Evolutionary conservation across 805 yeast genomes (phyloP), one percentile per base, ranked within the genome.

Genomic region (Candida nitratophila): DNA sequence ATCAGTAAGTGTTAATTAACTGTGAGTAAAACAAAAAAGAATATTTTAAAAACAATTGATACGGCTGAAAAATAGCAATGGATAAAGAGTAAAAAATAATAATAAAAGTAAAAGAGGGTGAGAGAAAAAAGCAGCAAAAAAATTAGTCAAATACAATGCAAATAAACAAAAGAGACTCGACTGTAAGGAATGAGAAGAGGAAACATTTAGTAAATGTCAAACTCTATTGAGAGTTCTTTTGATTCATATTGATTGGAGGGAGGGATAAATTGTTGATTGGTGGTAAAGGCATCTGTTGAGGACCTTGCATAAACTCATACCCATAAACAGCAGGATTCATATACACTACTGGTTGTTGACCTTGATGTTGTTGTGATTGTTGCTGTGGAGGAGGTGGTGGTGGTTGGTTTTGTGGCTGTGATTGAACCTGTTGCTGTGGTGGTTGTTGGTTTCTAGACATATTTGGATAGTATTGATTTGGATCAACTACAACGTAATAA

Each of bases 161-260:
- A 24, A 24, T 7, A 10, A 24, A 24, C 6, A 6, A 24, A 10
- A 24, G 27, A 10, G 27, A 10, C 27, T 24, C 10, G 27, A 24
- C 10, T n/a, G n/a, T n/a, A n/a, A n/a, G n/a, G n/a, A n/a, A n/a
- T n/a, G n/a, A n/a, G n/a, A n/a, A 17, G n/a, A 17, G 26, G 6
- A 17, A 27, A 24, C 27, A 24, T 6, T 7, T 24, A 24, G 6
- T 24, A 24, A 24, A 24, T 24, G 6, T 24, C 27, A n/a, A n/a
- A n/a, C 10, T 10, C 19, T 26, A 39, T 19, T 37, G 40, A 7
- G 15, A 47, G 35, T 48, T 51, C 50, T 53, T 50, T 46, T 57
- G 60, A 33, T 52, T 57, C 56, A 57, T 53, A 45, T 56, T 58
- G 7, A 60, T 37, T 7, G 65, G 64, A 16, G 66, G 66, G 43